phyloP scores from a whole-genome alignment of 257 asterid species.

The Jaltomata sinuosa region DNA sequence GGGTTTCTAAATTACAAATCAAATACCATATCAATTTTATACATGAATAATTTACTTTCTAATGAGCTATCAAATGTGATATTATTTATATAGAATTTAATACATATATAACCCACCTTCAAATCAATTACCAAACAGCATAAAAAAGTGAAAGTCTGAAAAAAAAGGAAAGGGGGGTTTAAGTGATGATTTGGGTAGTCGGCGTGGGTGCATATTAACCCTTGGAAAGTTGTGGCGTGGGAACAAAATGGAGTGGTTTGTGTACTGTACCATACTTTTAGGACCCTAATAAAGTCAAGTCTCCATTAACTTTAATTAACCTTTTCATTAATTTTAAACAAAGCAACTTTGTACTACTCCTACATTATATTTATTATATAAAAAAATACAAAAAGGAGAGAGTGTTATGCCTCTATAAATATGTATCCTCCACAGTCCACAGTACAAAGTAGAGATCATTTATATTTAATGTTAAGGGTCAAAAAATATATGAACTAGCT shows the following conservation, averaged over 20 bases:
- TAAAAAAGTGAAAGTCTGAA: background rate
- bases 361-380: background rate
- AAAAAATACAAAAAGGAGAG: background rate
- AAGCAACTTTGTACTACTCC: background rate
- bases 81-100: too few species aligned
- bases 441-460: background rate
- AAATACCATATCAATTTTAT: too few species aligned
- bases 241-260: background rate
- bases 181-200: background rate
- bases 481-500: too few species aligned
- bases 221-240: constrained; percentile 2
- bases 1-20: too few species aligned
- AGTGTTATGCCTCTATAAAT: background rate
- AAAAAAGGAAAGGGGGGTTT: background rate
- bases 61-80: too few species aligned
- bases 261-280: background rate
- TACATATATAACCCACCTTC: too few species aligned
- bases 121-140: too few species aligned
- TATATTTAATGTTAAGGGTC: too few species aligned
- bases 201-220: background rate
- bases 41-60: too few species aligned
- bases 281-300: background rate
- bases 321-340: background rate
- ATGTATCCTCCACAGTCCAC: too few species aligned
- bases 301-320: background rate